Percentiles rank a stretch among this genome's conserved stretches.
phyloP scores from a whole-genome alignment of 75 land plant species.

The Selaginella tamariscina region DNA sequence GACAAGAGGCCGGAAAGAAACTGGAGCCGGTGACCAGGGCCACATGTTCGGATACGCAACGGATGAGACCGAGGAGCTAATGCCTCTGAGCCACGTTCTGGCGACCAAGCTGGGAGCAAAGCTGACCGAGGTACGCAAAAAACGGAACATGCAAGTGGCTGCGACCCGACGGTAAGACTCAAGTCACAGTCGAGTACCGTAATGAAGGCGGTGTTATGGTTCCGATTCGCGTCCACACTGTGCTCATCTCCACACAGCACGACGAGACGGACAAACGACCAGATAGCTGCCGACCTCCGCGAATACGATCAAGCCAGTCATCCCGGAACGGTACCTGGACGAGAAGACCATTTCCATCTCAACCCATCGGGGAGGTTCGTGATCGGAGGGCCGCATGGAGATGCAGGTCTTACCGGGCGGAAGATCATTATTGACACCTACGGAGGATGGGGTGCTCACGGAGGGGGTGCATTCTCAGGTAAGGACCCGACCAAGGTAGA shows the following conservation, averaged over 20 bases:
- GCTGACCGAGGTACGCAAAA: too few species aligned
- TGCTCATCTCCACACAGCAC: slow-evolving; percentile 66
- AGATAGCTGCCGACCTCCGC: slow-evolving; percentile 53
- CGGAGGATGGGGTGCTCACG: too few species aligned
- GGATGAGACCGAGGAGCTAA: neutral
- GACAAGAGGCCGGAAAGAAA: neutral
- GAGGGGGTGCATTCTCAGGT: too few species aligned
- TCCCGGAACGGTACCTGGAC: slow-evolving; percentile 46
- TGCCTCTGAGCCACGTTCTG: neutral
- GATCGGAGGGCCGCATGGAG: slow-evolving; percentile 68
- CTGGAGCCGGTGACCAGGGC: neutral
- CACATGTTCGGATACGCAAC: too few species aligned
- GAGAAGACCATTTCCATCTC: slow-evolving; percentile 59
- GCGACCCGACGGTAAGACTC: neutral
- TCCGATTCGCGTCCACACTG: slow-evolving; percentile 53
- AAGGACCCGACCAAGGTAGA: too few species aligned
- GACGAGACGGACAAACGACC: slow-evolving; percentile 68
- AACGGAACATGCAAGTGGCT: neutral
- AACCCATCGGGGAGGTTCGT: slow-evolving; percentile 53
- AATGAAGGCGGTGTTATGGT: too few species aligned
- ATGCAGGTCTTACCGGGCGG: slow-evolving; percentile 61
- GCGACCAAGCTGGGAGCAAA: neutral
- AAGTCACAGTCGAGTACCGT: neutral
- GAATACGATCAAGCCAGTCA: slow-evolving; percentile 52
- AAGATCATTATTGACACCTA: slow-evolving; percentile 69